These are phyloP conservation scores for Astragalus membranaceus DNA, from an alignment of 306 rosid genomes.

Conservation along the genomic window DNA sequence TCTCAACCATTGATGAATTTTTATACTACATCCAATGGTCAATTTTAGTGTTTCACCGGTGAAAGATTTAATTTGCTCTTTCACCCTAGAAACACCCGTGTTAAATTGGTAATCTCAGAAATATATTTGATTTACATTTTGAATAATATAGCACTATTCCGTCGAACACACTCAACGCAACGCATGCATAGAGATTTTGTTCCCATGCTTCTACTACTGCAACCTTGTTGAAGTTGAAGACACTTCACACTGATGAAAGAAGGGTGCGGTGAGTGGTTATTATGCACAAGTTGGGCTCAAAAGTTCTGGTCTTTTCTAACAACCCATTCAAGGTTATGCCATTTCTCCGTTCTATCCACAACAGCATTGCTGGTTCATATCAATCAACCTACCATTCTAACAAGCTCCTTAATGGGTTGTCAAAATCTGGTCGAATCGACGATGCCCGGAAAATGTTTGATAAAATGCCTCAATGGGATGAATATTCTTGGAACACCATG, in stretches of 20 bases:
- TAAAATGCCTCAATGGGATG: constrained; percentile 55
- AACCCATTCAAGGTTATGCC: constrained; percentile 20
- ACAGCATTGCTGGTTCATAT: constrained; percentile 13
- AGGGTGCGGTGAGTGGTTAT: constrained; percentile 16
- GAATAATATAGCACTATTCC: too few relatives aligned
- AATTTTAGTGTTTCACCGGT: too few relatives aligned
- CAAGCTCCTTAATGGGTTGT: constrained; percentile 35
- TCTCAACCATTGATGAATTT: too few relatives aligned
- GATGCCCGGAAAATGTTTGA: constrained; percentile 79
- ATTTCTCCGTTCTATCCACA: constrained; percentile 4
- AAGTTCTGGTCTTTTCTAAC: constrained; percentile 3
- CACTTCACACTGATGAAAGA: not conserved
- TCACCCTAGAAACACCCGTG: too few relatives aligned
- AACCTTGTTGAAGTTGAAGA: not conserved
- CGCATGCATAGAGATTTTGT: too few relatives aligned
- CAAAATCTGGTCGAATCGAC: constrained; percentile 44
- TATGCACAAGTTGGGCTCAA: constrained; percentile 40
- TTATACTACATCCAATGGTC: too few relatives aligned
- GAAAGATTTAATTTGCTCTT: too few relatives aligned
- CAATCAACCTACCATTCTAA: constrained; percentile 38
- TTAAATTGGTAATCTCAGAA: too few relatives aligned
- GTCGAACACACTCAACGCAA: not conserved
- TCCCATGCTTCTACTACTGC: not conserved
- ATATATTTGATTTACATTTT: too few relatives aligned
- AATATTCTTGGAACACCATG: constrained; percentile 77